Base-by-base conservation (phyloP, 163 green algal species). In the Botryococcus braunii region DNA sequence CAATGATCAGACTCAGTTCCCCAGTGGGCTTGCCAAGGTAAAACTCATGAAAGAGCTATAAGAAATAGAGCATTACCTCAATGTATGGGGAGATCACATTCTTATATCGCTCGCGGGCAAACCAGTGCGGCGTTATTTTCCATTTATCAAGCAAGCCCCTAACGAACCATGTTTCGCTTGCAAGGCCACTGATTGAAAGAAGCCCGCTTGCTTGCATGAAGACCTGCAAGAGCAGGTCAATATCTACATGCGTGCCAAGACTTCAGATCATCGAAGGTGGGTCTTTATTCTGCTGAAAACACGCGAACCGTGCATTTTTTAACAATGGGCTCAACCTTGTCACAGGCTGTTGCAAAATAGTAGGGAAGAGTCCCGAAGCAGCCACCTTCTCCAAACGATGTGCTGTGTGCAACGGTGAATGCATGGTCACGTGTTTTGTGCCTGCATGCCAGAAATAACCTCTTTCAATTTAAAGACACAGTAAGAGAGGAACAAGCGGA, bases 21-120 rank as follows among this genome's bases (percentile, higher is more conserved):
- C 46, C 46, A 55, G 46, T 21, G 43, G 43, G 13, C 43, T 9
- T 32, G 11, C 7, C 13, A 17, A 17, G 17, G 43, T 17, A 17
- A 52, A 13, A 52, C 13, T 13, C 43, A 27, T 17, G 13, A 17
- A 9, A 61, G 9, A 25, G 34, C 50, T 9, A 9, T 7, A 21
- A 27, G 7, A 29, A 65, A 29, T 23, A 13, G 40, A 32, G 11
- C 17, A 32, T 38, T 63, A n/a, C 38, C 55, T 79, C 62, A 0
- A 69, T 83, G 69, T 84, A 72, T 9, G 57, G 67, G 66, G 82
- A 77, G 13, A 69, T 70, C 3, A 77, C 70, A 9, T 74, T 78
- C 75, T 92, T 92, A 75, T 85, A 90, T 56, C 87, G 68, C 73
- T 85, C 80, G 4, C 80, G 71, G 8, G 69, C 68, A 41, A 66